Base-by-base conservation (phyloP, 202 grass and related monocot genomes). In the Zizania palustris region DNA sequence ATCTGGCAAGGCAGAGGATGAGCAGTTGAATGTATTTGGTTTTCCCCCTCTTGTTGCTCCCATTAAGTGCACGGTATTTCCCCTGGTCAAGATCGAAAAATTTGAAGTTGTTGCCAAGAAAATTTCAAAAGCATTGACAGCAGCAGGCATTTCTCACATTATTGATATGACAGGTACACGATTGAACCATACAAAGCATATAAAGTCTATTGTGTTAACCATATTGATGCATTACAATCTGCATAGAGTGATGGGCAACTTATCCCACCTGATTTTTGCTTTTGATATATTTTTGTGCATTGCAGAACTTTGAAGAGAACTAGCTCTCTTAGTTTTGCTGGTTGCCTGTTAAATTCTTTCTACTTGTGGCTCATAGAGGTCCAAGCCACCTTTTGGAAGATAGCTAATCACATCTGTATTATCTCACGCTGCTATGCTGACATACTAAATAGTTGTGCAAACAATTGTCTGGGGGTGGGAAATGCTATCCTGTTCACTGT, bases 11-110 rank as follows among this genome's bases (percentile, higher is more conserved):
- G 15, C 80, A 21, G 87, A 90, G 41, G 91, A 98, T 60, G 95
- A 95, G 38, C 89, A 95, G 60, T 67, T 98, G 55, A 98, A 98
- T 35, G 89, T 98, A 22, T 98, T 98, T 65, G 62, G 89, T 41
- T 98, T 98, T 1, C 85, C 91, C 55, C 87, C 95, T 49, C 77
- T 98, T 40, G 87, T 98, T 78, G 95, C 95, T 85, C 95, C 95
- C 50, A 92, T 92, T 56, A 98, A 98, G 67, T 98, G 95, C 78
- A 95, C 91, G 5, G 95, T 98, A 68, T 98, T 98, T 72, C 95
- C 95, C 16, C 64, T 98, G 36, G 92, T 98, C 13, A 98, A 98
- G 78, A 71, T 89, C 8, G 85, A 88, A 59, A 85, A 95, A 67
- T 95, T 98, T 83, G 91, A 95, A 71, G 36, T 74, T 70, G 96